A percentile compares a stretch with the other conserved stretches of the same genome.
These are phyloP conservation scores for Aspergillus proliferans DNA, from an alignment of 2,329 filamentous ascomycete species.

Conservation along the genomic window DNA sequence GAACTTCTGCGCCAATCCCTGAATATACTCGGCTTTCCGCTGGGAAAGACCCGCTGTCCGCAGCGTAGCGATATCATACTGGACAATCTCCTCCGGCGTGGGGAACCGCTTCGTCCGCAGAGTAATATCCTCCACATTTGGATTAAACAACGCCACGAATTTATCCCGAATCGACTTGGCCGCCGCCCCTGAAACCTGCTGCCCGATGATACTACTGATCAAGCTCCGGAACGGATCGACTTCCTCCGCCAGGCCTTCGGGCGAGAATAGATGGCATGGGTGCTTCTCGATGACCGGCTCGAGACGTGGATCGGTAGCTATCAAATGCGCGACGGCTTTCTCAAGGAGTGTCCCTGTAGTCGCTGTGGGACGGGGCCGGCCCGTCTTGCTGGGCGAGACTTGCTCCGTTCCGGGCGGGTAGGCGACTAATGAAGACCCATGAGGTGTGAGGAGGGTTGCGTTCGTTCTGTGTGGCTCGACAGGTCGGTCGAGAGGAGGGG, in stretches of 20 bases:
- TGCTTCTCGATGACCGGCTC: conserved; percentile 66
- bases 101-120: conserved; percentile 53
- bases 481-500: conserved; percentile 39
- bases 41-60: conserved; percentile 84
- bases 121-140: conserved; percentile 16
- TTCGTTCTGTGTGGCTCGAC: conserved; percentile 45
- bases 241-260: conserved; percentile 72
- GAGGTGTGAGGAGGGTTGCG: conserved; percentile 44
- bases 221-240: conserved; percentile 85
- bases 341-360: conserved; percentile 69
- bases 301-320: conserved; percentile 66
- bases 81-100: conserved; percentile 64
- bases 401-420: conserved; percentile 37
- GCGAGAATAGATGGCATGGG: conserved; percentile 71
- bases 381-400: conserved; percentile 35
- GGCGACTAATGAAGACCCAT: conserved; percentile 42
- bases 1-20: conserved; percentile 80
- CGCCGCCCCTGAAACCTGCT: conserved; percentile 91
- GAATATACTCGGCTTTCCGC: conserved; percentile 92
- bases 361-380: conserved; percentile 39
- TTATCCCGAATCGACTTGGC: conserved; percentile 82
- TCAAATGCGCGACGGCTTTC: conserved; percentile 68
- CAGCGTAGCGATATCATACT: conserved; percentile 58
- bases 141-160: conserved; percentile 67
- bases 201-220: conserved; percentile 82